These are phyloP conservation scores for Entomortierella lignicola DNA, from an alignment of 192 early-diverging fungal genomes.

Conservation along the genomic window DNA sequence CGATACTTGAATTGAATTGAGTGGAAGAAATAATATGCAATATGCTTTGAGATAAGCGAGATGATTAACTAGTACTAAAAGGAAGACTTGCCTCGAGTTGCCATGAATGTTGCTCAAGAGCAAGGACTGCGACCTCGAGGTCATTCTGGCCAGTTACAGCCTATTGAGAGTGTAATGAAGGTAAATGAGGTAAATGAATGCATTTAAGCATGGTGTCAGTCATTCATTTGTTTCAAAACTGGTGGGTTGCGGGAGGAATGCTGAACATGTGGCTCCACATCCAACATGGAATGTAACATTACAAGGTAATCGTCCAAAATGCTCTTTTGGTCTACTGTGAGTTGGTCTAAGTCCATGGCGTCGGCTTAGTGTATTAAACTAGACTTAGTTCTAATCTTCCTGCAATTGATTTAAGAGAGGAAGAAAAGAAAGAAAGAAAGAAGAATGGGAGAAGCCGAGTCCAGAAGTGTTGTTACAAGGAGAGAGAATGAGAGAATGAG, in stretches of 20 bases:
- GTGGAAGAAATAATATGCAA: too few relatives aligned
- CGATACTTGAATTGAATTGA: too few relatives aligned
- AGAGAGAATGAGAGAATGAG: too few relatives aligned
- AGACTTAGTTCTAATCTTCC: not conserved
- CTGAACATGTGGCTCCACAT: not conserved
- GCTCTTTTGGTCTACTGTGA: slow-evolving; percentile 42
- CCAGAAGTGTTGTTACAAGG: too few relatives aligned
- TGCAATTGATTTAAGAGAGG: not conserved
- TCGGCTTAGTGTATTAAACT: not conserved
- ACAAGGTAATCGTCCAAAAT: slow-evolving; percentile 50
- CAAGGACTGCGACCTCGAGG: slow-evolving; percentile 42
- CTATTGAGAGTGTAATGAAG: slow-evolving; percentile 6
- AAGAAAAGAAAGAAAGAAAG: not conserved
- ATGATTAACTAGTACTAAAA: not conserved
- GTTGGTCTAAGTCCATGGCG: slow-evolving; percentile 42
- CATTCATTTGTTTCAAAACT: not conserved
- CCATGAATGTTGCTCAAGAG: slow-evolving; percentile 50
- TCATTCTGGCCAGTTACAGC: slow-evolving; percentile 51
- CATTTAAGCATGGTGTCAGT: not conserved
- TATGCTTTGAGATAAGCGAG: not conserved
- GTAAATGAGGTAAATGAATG: not conserved
- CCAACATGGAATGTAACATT: not conserved
- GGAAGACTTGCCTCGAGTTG: slow-evolving; percentile 40
- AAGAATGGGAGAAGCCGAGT: too few relatives aligned
- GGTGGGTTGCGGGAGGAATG: not conserved